Evolutionary conservation across 2,329 filamentous ascomycete species (phyloP), one percentile per base, ranked within the genome.

Genomic region (Fusarium nanum): DNA sequence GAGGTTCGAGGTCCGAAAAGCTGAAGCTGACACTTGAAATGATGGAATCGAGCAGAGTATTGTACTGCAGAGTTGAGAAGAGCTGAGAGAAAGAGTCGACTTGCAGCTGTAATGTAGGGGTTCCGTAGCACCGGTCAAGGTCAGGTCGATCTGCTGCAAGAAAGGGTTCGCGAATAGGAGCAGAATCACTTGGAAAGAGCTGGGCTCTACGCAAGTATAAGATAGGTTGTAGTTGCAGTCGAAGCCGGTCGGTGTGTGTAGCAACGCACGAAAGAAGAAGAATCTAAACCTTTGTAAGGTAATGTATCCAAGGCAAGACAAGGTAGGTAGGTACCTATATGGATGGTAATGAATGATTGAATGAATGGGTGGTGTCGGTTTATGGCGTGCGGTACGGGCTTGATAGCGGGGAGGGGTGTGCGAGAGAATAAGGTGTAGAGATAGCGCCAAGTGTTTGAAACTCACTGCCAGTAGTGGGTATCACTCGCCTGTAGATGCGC

Each of bases 101-200:
- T 57, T 58, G 59, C 61, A 64, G 60, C 58, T 48, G 59, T 56
- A 48, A 37, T 37, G 53, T 56, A 70, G 58, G 61, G 68, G 59
- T 56, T 63, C 65, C 52, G 71, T 68, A 65, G 53, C 61, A 70
- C 71, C 54, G 62, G 68, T 71, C 56, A 68, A 72, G 71, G 68
- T 61, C 71, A 70, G 71, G 71, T 64, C 68, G 71, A 73, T 70
- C 68, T 71, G 45, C 62, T 73, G 71, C 56, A 61, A 50, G 56
- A 59, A 48, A 67, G 68, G 23, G 40, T 54, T 67, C 45, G 58
- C 66, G 32, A 68, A 53, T 60, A 70, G 52, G 46, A 52, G 47
- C 59, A 37, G 44, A 56, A 34, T 27, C 20, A 25, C 34, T 53
- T 53, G 32, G 49, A 53, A 42, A 55, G 46, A 28, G 57, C 41